Evolutionary conservation across 2,329 filamentous ascomycete genomes (phyloP).

Genomic region (Cercospora zeae-maydis): DNA sequence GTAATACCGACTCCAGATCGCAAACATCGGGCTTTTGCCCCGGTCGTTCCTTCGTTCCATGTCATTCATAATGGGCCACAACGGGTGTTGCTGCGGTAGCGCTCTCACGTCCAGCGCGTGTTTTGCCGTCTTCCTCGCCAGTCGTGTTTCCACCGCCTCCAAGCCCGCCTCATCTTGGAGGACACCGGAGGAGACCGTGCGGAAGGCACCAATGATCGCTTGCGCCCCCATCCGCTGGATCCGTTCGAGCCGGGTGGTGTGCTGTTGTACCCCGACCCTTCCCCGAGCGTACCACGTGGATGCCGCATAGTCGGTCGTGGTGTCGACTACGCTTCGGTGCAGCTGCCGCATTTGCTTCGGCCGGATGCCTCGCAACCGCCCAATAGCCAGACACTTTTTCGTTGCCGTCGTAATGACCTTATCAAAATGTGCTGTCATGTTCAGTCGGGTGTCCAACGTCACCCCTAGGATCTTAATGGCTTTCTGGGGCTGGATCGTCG

Average conservation of each 20-base stretch:
- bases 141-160: neutral
- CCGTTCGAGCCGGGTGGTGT: neutral
- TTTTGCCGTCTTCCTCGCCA: neutral
- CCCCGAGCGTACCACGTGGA: neutral
- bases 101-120: neutral
- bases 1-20: neutral
- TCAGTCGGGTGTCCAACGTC: neutral
- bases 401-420: neutral
- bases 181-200: neutral
- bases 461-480: neutral
- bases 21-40: neutral
- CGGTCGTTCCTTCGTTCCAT: neutral
- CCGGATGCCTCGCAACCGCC: neutral
- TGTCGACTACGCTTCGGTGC: neutral
- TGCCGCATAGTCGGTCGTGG: neutral
- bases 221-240: neutral
- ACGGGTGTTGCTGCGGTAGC: neutral
- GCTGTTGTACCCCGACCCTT: too few species aligned
- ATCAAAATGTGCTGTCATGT: neutral
- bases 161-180: neutral
- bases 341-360: neutral
- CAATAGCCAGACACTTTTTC: neutral
- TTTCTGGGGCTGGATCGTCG: neutral
- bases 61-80: neutral
- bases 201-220: neutral